Evolutionary conservation across 2,329 filamentous ascomycete genomes (phyloP).

Genomic region (Monilinia polystroma): DNA sequence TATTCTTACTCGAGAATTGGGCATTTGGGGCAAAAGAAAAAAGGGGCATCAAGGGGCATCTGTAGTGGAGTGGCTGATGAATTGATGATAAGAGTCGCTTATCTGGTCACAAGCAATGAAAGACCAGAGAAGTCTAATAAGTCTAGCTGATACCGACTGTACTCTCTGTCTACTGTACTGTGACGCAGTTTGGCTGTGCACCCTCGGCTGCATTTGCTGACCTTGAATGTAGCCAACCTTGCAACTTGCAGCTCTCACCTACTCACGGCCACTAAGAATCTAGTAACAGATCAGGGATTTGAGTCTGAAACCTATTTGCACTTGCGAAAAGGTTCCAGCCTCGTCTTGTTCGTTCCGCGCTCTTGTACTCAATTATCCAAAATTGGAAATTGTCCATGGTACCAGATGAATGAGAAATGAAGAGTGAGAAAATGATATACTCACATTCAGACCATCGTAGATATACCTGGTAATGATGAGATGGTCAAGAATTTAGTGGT

Average conservation of each 20-base stretch:
- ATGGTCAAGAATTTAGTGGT: slow-evolving; percentile 14
- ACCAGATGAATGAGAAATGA: not conserved
- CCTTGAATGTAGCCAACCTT: not conserved
- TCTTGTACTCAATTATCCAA: slow-evolving; percentile 10
- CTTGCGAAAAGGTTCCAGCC: slow-evolving; percentile 23
- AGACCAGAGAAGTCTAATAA: not conserved
- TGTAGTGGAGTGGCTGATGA: not conserved
- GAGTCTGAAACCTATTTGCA: slow-evolving; percentile 15
- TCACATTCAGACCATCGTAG: slow-evolving; percentile 17
- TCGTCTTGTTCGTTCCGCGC: slow-evolving; percentile 16
- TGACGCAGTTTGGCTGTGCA: slow-evolving; percentile 18
- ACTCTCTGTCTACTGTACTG: not conserved
- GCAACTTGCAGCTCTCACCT: slow-evolving; percentile 14
- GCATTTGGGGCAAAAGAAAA: slow-evolving; percentile 12
- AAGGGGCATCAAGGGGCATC: not conserved
- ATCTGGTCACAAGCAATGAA: slow-evolving; percentile 4
- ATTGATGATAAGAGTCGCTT: slow-evolving; percentile 18
- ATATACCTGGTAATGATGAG: not conserved
- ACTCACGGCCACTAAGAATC: slow-evolving; percentile 18
- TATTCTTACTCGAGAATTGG: not conserved
- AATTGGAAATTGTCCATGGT: slow-evolving; percentile 6
- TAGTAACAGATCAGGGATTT: slow-evolving; percentile 17
- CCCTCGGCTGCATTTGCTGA: slow-evolving; percentile 14
- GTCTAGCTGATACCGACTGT: not conserved
- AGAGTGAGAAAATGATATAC: slow-evolving; percentile 12